Conservation (phyloP, 768 basidiomycete genomes). For the Heimioporus sp. region DNA sequence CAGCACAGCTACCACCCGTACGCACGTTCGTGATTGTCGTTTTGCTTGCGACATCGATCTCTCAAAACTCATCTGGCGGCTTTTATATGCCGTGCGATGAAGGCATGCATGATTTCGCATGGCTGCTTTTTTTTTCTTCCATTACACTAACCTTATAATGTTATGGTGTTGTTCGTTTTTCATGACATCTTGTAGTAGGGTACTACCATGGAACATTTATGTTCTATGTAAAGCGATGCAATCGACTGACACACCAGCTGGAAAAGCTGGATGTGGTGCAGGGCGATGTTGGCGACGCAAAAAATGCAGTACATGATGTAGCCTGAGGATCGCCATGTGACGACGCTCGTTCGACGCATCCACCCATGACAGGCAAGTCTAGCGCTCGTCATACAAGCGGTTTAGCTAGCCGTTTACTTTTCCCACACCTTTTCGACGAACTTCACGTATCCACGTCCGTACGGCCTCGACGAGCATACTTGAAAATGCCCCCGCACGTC, state of each 20-base stretch:
- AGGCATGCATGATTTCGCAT: no score
- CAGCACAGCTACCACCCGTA: slow-evolving; percentile 86
- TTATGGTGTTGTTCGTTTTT: background rate
- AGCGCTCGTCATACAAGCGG: background rate
- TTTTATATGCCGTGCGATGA: no score
- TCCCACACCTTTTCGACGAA: slow-evolving; percentile 6
- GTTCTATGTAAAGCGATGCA: background rate
- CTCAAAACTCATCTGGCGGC: slow-evolving; percentile 14
- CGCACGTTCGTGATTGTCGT: slow-evolving; percentile 48
- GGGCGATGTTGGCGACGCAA: no score
- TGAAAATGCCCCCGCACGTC: slow-evolving; percentile 50
- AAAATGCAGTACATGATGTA: no score
- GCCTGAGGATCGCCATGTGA: background rate
- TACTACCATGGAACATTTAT: background rate
- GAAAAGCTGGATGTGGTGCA: no score
- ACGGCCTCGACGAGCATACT: background rate
- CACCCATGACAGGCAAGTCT: background rate
- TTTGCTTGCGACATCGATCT: background rate
- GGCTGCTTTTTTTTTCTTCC: no score
- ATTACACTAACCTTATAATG: background rate
- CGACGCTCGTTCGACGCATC: background rate
- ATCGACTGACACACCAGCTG: background rate
- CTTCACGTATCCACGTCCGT: background rate
- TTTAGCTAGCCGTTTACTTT: background rate
- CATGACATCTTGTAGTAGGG: background rate